Evolutionary conservation across 306 rosid species (phyloP), one percentile per base, ranked within the genome.

Genomic region (Castanea mollissima): DNA sequence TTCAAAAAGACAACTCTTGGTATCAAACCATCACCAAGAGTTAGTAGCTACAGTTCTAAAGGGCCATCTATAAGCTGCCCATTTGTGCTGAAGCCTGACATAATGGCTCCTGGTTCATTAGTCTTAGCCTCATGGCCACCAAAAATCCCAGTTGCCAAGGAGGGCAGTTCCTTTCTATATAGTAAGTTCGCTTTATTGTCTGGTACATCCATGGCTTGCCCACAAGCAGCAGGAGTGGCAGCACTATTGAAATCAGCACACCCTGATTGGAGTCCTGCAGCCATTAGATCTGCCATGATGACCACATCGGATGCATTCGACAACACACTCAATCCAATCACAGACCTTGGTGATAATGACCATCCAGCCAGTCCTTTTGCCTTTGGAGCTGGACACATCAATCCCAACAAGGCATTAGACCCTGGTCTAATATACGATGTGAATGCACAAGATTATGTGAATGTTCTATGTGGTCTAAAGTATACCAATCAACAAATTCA

Each of bases 141-240:
- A 19, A 89, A 89, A 1, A 6, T 29, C 65, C 27, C 90, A 0
- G 79, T 21, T 0, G 44, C 38, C 0, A 0, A 0, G 0, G 29
- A 64, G 1, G 68, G 74, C 14, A 21, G 79, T 2, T 15, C 38
- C 9, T 2, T 1, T 0, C 18, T 89, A 58, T 87, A 14, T 35
- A 77, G 54, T 38, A 41, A 83, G 2, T 94, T 85, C 81, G 84
- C 83, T 63, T 54, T 92, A 23, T 0, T 88, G 57, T 78, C 88
- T 0, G 94, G 97, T 1, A 92, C 98, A 69, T 94, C 97, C 15
- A 94, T 94, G 97, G 7, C 98, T 1, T 92, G 97, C 76, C 97
- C 96, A 0, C 97, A 90, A 31, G 86, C 89, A 15, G 85, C 97
- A 0, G 98, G 97, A 0, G 78, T 90, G 1, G 98, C 89, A 0